phyloP scores from a whole-genome alignment of 2,329 filamentous ascomycete species.

The Fusarium gaditjirri region DNA sequence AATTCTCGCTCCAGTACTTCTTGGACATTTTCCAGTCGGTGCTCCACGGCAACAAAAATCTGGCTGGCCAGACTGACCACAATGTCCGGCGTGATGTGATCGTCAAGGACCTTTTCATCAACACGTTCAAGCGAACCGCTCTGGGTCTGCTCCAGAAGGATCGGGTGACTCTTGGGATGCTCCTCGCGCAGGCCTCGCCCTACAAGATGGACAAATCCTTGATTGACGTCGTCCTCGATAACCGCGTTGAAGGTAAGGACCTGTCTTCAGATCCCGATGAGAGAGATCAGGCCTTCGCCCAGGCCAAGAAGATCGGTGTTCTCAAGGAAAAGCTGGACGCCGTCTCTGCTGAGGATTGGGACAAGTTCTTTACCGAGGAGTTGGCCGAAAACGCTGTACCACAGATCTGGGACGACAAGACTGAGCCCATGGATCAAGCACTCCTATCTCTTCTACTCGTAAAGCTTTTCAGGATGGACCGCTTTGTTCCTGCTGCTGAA shows the following conservation, averaged over 20 bases:
- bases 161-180: slow-evolving; percentile 91
- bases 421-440: slow-evolving; percentile 76
- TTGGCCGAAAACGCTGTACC: slow-evolving; percentile 87
- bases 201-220: slow-evolving; percentile 93
- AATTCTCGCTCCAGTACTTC: slow-evolving; percentile 98
- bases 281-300: slow-evolving; percentile 74
- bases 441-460: slow-evolving; percentile 87
- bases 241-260: slow-evolving; percentile 78
- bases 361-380: slow-evolving; percentile 85
- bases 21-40: slow-evolving; percentile 97
- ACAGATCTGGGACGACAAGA: slow-evolving; percentile 72
- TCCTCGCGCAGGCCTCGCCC: slow-evolving; percentile 94
- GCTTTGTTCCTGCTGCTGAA: slow-evolving; percentile 92
- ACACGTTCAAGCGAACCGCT: slow-evolving; percentile 92
- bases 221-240: slow-evolving; percentile 87
- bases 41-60: slow-evolving; percentile 79
- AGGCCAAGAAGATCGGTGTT: slow-evolving; percentile 74
- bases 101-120: slow-evolving; percentile 89
- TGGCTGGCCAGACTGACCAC: slow-evolving; percentile 77
- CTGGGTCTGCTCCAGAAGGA: slow-evolving; percentile 93
- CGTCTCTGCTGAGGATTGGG: slow-evolving; percentile 74
- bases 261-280: slow-evolving; percentile 74
- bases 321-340: slow-evolving; percentile 78
- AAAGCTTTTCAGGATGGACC: slow-evolving; percentile 94
- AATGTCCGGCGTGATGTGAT: slow-evolving; percentile 87